A percentile compares a stretch with the other conserved stretches of the same genome.
Evolutionary conservation across 2,329 filamentous ascomycete species (phyloP).

Genomic region (Hypoxylon sp.): DNA sequence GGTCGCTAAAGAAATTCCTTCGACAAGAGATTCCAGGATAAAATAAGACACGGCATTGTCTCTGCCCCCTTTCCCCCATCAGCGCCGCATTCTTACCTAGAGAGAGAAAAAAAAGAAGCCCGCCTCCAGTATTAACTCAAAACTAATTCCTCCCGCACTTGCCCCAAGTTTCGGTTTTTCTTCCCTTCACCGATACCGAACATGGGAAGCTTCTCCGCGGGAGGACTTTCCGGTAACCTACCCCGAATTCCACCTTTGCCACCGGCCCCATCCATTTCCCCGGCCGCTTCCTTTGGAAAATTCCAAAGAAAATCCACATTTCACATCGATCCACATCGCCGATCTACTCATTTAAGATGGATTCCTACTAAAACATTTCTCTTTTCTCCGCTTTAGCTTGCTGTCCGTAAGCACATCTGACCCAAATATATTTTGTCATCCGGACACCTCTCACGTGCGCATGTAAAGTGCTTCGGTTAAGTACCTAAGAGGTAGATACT

Average conservation of each 20-base stretch:
- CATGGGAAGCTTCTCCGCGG: constrained; percentile 1
- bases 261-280: constrained; percentile 12
- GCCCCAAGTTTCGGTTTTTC: constrained; percentile 7
- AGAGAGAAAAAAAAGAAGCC: background rate
- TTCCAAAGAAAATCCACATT: background rate
- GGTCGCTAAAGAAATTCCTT: constrained; percentile 3
- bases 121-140: no score
- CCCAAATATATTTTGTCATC: background rate
- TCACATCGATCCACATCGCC: background rate
- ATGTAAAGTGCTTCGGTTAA: background rate
- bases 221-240: background rate
- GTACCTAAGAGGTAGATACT: background rate
- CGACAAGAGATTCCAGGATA: background rate
- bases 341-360: background rate
- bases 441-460: background rate
- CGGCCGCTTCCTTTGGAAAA: constrained; percentile 9
- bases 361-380: background rate
- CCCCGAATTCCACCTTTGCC: background rate
- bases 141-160: background rate
- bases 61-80: constrained; percentile 11
- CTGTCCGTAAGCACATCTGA: background rate
- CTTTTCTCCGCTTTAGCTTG: background rate
- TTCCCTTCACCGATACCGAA: constrained; percentile 23
- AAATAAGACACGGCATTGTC: constrained; percentile 8
- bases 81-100: constrained; percentile 1